Percentiles rank a stretch among this genome's conserved stretches.
These are phyloP conservation scores for Chytriomyces hyalinus DNA, from an alignment of 192 early-diverging fungal genomes.

Conservation along the genomic window DNA sequence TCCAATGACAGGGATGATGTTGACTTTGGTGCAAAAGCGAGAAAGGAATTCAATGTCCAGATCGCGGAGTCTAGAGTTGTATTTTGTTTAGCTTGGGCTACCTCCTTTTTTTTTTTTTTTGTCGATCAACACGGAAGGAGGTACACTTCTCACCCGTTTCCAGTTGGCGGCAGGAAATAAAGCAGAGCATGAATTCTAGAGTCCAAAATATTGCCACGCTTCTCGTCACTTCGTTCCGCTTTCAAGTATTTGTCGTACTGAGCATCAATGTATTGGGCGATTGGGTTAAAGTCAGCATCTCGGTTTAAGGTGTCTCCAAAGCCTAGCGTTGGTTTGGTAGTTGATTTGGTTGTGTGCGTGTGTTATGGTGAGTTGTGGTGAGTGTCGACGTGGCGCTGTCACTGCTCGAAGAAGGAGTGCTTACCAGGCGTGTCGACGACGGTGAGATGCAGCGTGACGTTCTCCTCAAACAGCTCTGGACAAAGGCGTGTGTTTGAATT, in stretches of 20 bases:
- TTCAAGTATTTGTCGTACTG: conserved; percentile 89
- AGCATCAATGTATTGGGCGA: conserved; percentile 89
- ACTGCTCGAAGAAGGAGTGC: too few relatives aligned
- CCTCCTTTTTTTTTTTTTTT: too few relatives aligned
- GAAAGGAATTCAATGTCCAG: conserved; percentile 87
- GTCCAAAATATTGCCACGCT: conserved; percentile 78
- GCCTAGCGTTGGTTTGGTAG: conserved; percentile 31
- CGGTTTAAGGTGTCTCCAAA: conserved; percentile 98
- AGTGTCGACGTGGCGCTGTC: too few relatives aligned
- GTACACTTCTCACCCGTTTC: conserved; percentile 52
- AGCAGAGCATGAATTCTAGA: conserved; percentile 91
- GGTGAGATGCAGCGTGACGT: conserved; percentile 91
- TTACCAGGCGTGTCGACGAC: conserved; percentile 94
- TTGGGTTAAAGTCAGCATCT: conserved; percentile 82
- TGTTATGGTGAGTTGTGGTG: too few relatives aligned
- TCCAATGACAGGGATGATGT: conserved; percentile 91
- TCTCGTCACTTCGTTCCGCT: conserved; percentile 72
- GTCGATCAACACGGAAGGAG: not conserved
- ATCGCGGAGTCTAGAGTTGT: conserved; percentile 37
- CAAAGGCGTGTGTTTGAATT: not conserved
- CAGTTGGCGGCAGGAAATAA: conserved; percentile 95
- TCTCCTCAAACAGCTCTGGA: conserved; percentile 90
- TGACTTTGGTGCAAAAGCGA: conserved; percentile 83
- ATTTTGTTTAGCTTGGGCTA: not conserved
- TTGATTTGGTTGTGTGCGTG: too few relatives aligned